Evolutionary conservation across 768 basidiomycete genomes (phyloP).

Genomic region (Collybia nuda): DNA sequence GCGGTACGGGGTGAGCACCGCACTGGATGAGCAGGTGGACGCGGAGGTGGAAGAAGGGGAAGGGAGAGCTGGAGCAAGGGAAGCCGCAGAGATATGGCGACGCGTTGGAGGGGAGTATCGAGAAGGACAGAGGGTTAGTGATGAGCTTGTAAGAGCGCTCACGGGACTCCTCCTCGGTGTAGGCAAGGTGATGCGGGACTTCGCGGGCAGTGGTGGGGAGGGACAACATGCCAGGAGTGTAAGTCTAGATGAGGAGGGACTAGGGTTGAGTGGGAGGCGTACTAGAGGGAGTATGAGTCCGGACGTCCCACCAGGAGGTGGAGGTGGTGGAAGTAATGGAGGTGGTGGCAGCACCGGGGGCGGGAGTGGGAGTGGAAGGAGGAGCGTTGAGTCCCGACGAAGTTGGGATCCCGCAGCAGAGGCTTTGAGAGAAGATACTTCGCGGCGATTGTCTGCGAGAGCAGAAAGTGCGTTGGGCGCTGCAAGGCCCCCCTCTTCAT

Average conservation of each 20-base stretch:
- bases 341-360: constrained; percentile 23
- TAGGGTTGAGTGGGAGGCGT: constrained; percentile 27
- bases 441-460: constrained; percentile 32
- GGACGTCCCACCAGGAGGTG: constrained; percentile 14
- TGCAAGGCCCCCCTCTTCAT: constrained; percentile 32
- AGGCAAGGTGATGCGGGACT: constrained; percentile 67
- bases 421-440: constrained; percentile 48
- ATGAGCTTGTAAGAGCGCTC: constrained; percentile 75
- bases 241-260: constrained; percentile 53
- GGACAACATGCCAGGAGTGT: constrained; percentile 48
- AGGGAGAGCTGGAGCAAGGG: constrained; percentile 22
- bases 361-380: constrained; percentile 39
- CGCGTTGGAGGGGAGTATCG: constrained; percentile 70
- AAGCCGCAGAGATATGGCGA: constrained; percentile 63
- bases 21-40: constrained; percentile 74
- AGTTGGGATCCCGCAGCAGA: constrained; percentile 51
- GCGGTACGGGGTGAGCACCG: constrained; percentile 50
- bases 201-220: constrained; percentile 26
- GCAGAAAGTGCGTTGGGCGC: constrained; percentile 33
- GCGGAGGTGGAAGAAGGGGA: constrained; percentile 61
- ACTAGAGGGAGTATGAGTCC: constrained; percentile 25
- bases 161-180: constrained; percentile 77
- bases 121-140: constrained; percentile 69
- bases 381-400: constrained; percentile 54
- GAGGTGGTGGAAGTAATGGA: constrained; percentile 13